Conservation (phyloP, 208 protist genomes). For the Crithidia acanthocephali region DNA sequence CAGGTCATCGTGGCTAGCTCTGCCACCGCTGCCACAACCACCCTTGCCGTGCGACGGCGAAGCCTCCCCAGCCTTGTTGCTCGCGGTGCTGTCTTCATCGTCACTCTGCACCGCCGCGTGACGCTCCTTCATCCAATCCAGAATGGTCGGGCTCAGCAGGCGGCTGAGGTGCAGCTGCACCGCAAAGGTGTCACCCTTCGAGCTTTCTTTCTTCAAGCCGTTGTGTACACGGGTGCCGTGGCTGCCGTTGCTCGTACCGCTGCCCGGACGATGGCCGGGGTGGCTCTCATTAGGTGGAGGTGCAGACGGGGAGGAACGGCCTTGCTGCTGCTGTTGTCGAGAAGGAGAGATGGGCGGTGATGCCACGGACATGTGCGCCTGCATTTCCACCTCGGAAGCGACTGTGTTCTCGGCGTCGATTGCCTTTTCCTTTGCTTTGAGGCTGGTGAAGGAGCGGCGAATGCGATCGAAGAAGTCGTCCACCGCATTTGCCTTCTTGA, state of each 20-base stretch:
- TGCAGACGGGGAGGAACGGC: background rate
- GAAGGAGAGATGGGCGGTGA: background rate
- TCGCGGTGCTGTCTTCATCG: background rate
- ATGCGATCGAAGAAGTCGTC: conserved; percentile 6
- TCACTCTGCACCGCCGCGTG: background rate
- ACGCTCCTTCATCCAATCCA: conserved; percentile 3
- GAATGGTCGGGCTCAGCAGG: conserved; percentile 18
- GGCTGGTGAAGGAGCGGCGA: background rate
- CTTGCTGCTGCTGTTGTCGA: background rate
- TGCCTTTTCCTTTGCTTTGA: background rate
- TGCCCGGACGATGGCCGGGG: background rate
- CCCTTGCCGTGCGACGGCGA: no score
- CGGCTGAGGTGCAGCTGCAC: conserved; percentile 19
- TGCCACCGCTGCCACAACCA: background rate
- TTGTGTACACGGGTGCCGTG: background rate
- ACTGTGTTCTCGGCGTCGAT: background rate
- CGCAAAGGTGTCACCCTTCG: background rate
- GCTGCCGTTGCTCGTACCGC: background rate
- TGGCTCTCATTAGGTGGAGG: background rate
- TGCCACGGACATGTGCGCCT: background rate
- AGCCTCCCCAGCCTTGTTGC: background rate
- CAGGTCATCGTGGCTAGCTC: background rate
- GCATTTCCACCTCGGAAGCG: background rate
- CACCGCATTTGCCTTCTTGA: background rate
- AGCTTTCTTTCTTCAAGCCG: background rate